A percentile compares a stretch with the other conserved stretches of the same genome.
These are phyloP conservation scores for Rhizoclosmatium sp. DNA, from an alignment of 192 early-diverging fungal species.

Conservation along the genomic window DNA sequence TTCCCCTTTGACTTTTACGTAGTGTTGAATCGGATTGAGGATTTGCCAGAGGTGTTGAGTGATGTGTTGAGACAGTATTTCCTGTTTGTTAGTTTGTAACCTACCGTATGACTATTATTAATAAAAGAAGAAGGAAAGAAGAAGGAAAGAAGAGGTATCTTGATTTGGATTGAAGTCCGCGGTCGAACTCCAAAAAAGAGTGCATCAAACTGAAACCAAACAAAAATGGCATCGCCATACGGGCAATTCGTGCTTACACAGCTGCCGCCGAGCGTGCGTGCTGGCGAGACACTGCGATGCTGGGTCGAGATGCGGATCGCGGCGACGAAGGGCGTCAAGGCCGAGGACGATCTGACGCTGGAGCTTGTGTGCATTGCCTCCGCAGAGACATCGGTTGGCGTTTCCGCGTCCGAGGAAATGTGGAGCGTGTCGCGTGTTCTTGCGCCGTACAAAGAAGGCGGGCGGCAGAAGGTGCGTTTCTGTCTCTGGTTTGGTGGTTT, in stretches of 20 bases:
- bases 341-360: constrained; percentile 33
- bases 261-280: constrained; percentile 12
- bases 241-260: constrained; percentile 27
- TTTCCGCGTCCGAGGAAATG: constrained; percentile 19
- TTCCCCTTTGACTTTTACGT: constrained; percentile 99
- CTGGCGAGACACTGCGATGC: constrained; percentile 17
- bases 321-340: constrained; percentile 32
- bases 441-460: constrained; percentile 28
- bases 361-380: constrained; percentile 29
- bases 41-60: constrained; percentile 85
- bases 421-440: constrained; percentile 20
- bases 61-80: constrained; percentile 98
- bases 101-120: too few relatives aligned
- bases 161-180: too few relatives aligned
- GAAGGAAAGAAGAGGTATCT: too few relatives aligned
- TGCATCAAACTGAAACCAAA: too few relatives aligned
- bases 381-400: neutral
- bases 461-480: constrained; percentile 11
- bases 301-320: constrained; percentile 31
- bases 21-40: constrained; percentile 86
- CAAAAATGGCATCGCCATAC: neutral
- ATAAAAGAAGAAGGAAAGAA: too few relatives aligned
- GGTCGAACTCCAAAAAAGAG: too few relatives aligned
- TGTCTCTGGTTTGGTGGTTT: neutral
- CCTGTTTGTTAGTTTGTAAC: constrained; percentile 70